Evolutionary conservation across 2,329 filamentous ascomycete genomes (phyloP).

Genomic region (Cercospora sp.): DNA sequence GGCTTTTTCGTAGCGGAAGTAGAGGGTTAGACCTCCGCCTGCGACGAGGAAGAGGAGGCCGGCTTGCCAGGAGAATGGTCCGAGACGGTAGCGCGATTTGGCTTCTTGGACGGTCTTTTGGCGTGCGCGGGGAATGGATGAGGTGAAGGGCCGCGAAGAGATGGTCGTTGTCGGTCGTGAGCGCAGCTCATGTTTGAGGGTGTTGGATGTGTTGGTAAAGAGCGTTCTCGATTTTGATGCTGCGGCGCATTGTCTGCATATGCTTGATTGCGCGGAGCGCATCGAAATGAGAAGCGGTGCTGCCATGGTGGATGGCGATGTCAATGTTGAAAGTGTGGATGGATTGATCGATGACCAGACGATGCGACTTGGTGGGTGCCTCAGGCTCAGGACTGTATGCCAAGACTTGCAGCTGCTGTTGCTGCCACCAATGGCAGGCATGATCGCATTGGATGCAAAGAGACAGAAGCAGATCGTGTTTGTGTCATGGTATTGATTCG

Average conservation of each 20-base stretch:
- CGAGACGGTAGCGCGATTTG: conserved; percentile 47
- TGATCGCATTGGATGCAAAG: background rate
- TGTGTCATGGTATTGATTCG: no score
- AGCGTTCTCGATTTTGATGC: conserved; percentile 24
- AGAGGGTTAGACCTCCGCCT: conserved; percentile 75
- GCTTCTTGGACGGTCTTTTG: conserved; percentile 48
- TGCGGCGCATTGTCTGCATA: conserved; percentile 33
- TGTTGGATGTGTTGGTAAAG: conserved; percentile 19
- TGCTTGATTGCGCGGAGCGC: conserved; percentile 22
- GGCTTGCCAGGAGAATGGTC: conserved; percentile 89
- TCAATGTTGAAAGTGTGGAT: background rate
- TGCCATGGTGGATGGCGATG: background rate
- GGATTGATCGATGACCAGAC: conserved; percentile 1
- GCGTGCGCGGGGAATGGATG: conserved; percentile 29
- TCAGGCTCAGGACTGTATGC: background rate
- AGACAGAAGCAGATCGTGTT: background rate
- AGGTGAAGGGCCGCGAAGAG: conserved; percentile 30
- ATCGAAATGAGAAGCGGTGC: conserved; percentile 9
- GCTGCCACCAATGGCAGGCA: no score
- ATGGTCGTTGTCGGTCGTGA: conserved; percentile 30
- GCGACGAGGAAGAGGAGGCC: conserved; percentile 80
- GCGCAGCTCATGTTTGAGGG: background rate
- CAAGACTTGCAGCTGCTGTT: background rate
- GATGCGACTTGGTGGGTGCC: background rate
- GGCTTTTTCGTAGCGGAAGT: conserved; percentile 91